Base-by-base conservation (phyloP, 305 asterid genomes). In the Fraxinus ornus region DNA sequence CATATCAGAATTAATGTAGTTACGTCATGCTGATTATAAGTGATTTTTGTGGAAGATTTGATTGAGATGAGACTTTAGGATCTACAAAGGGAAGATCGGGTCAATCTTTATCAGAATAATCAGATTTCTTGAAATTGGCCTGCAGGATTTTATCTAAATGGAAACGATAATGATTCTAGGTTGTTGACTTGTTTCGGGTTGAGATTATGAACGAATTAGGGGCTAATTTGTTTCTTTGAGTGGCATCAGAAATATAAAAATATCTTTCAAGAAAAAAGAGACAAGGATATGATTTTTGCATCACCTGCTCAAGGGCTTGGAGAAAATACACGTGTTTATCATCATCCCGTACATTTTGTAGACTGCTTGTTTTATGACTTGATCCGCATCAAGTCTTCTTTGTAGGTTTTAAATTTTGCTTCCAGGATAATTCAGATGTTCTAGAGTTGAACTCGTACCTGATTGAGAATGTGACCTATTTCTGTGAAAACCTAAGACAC, bases 31-130 rank as follows among this genome's bases (percentile, higher is more conserved):
- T 37, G 47, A 21, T 30, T 75, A 36, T 39, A 75, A 19, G 60
- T 73, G 6, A 35, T 36, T 75, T 75, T 75, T 22, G 30, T 60
- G 30, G 13, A 21, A 60, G 30, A 19, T 21, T 60, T 60, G 70
- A 60, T 60, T 8, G 73, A 17, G 33, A 66, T 66, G 10, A 66
- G 35, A 24, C 10, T 8, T 24, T 66, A 66, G 73, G 15, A 66
- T 26, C 24, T 66, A 24, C 73, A 24, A 26, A 66, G 35, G n/a
- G 36, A 66, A 66, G 73, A 66, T 66, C 6, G 33, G n/a, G 73
- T 66, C 73, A 66, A 66, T 66, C 35, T 66, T 66, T 66, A 66
- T 66, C 73, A 22, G n/a, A 66, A 66, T 22, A 66, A 66, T 66
- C 17, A 4, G 33, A 64, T 66, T 66, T 4, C 35, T 26, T 66